Percentiles rank a stretch among this genome's conserved stretches.
These are phyloP conservation scores for Liquidambar formosana DNA, from an alignment of 164 flowering plant species.

Conservation along the genomic window DNA sequence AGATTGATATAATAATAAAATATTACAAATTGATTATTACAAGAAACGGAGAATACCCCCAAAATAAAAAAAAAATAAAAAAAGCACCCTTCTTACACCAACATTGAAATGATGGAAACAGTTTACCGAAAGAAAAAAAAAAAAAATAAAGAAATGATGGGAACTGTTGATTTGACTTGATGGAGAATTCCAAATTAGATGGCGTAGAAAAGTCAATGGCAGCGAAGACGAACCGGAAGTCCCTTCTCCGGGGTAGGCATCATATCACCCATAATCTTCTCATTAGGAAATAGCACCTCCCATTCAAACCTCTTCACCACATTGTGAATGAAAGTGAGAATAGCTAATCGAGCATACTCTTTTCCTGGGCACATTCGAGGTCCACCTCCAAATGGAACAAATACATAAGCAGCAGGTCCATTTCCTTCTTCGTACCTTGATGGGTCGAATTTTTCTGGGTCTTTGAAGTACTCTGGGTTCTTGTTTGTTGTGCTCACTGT, in stretches of 20 bases:
- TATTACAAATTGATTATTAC: no score
- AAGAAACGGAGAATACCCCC: no score
- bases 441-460: constrained; percentile 25
- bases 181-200: no score
- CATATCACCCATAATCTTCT: constrained; percentile 10
- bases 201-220: no score
- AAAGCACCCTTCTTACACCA: no score
- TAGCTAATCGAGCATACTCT: constrained; percentile 22
- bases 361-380: constrained; percentile 22
- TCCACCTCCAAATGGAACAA: constrained; percentile 24
- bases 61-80: no score
- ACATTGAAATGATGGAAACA: no score
- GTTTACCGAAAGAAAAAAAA: no score
- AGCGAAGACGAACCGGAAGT: no score
- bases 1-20: no score
- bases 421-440: constrained; percentile 6
- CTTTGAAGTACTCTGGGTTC: constrained; percentile 13
- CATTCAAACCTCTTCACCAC: constrained; percentile 17
- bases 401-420: not conserved
- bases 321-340: constrained; percentile 18
- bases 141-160: no score
- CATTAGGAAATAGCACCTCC: constrained; percentile 12
- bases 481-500: constrained; percentile 11
- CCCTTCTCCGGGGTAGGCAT: constrained; percentile 1
- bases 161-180: no score